Evolutionary conservation across 148 eudicot genomes (phyloP).

Genomic region (Suaeda aralocaspica): DNA sequence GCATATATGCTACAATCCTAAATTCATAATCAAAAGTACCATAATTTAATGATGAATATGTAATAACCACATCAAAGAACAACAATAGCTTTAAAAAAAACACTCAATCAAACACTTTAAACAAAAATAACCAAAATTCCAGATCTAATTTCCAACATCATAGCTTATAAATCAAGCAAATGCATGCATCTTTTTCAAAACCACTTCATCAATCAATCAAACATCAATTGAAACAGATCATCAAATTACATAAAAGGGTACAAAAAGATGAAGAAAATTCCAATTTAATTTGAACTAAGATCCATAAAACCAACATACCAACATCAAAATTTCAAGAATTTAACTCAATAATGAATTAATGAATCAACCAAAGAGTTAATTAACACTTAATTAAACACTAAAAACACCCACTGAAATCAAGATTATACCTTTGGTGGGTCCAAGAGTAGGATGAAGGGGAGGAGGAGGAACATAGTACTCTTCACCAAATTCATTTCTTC

Average conservation of each 20-base stretch:
- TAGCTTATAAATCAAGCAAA: not conserved
- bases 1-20: no score
- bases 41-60: not conserved
- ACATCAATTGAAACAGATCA: no score
- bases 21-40: not conserved
- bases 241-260: no score
- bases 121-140: not conserved
- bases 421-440: slow-evolving; percentile 58
- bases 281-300: no score
- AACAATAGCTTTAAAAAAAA: not conserved
- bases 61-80: not conserved
- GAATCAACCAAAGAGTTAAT: no score
- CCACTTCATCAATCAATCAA: no score
- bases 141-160: not conserved
- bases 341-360: no score
- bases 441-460: slow-evolving; percentile 33
- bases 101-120: not conserved
- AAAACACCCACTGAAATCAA: no score
- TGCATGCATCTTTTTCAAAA: not conserved
- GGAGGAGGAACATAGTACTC: slow-evolving; percentile 44
- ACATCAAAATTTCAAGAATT: not conserved
- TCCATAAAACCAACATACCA: no score
- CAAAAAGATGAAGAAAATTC: no score
- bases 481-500: slow-evolving; percentile 36
- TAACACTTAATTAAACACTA: no score